Percentiles rank a stretch among this genome's conserved stretches.
Evolutionary conservation across 805 yeast species (phyloP).

Genomic region (Metschnikowia vanudenii): DNA sequence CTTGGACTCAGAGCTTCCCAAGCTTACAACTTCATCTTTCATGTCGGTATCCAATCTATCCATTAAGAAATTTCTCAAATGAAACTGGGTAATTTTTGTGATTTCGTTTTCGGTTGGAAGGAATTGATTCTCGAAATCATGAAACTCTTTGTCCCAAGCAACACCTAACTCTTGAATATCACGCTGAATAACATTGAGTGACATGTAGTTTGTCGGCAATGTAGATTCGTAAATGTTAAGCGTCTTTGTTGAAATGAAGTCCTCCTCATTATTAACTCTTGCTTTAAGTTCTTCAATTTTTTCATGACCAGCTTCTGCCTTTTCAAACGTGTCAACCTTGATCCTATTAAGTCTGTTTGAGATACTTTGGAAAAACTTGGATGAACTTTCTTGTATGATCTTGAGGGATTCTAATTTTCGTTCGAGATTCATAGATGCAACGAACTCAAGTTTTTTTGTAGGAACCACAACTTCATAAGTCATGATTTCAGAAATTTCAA

Average conservation of each 20-base stretch:
- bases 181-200: conserved; percentile 66
- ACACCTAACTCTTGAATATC: conserved; percentile 79
- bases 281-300: conserved; percentile 57
- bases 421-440: conserved; percentile 64
- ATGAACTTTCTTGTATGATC: conserved; percentile 51
- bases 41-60: conserved; percentile 42
- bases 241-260: conserved; percentile 43
- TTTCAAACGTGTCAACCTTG: conserved; percentile 70
- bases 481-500: conserved; percentile 75
- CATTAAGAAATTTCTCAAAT: conserved; percentile 69
- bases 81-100: conserved; percentile 84
- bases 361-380: conserved; percentile 70
- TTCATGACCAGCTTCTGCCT: conserved; percentile 63
- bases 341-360: conserved; percentile 68
- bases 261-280: conserved; percentile 51
- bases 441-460: conserved; percentile 65
- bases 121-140: conserved; percentile 71
- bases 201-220: conserved; percentile 62
- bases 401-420: conserved; percentile 64
- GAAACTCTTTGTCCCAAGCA: conserved; percentile 82
- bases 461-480: conserved; percentile 82
- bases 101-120: conserved; percentile 93
- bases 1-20: not conserved
- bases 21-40: conserved; percentile 11
- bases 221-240: conserved; percentile 54